Conservation (phyloP, 495 filamentous ascomycete species). For the Darksidea phi region DNA sequence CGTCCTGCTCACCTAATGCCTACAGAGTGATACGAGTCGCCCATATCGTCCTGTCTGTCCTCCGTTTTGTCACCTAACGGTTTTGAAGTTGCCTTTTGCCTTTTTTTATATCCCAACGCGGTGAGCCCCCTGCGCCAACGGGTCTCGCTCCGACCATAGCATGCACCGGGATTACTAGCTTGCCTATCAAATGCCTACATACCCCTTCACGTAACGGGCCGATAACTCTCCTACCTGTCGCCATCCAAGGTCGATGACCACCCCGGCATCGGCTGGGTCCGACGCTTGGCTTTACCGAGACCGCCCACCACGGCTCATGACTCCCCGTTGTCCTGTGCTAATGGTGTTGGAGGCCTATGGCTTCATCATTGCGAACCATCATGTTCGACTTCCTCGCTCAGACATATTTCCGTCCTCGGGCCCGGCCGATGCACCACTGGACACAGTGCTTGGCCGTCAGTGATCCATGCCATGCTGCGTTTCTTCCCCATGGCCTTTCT, state of each 20-base stretch:
- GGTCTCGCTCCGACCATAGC: not conserved
- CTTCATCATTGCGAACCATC: not conserved
- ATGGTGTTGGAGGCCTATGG: not conserved
- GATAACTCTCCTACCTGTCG: not conserved
- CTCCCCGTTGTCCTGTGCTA: not conserved
- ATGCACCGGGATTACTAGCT: not conserved
- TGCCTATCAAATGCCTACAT: not conserved
- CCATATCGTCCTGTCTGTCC: not conserved
- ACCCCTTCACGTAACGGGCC: not conserved
- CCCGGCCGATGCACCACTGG: not conserved
- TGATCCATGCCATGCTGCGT: slow-evolving; percentile 2
- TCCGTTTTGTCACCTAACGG: not conserved
- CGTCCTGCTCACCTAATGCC: not conserved
- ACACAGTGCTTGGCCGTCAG: not conserved
- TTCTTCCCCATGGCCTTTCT: not conserved
- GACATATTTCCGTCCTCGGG: not conserved
- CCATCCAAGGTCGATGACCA: not conserved
- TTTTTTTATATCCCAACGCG: not conserved
- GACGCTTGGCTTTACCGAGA: not conserved
- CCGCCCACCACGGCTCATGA: not conserved
- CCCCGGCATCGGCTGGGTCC: not conserved
- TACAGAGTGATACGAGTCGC: not conserved
- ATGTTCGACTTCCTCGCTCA: not conserved
- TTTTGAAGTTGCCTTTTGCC: not conserved
- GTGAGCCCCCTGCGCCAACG: not conserved